Evolutionary conservation across 805 yeast genomes (phyloP).

Genomic region (Candida michaelii): DNA sequence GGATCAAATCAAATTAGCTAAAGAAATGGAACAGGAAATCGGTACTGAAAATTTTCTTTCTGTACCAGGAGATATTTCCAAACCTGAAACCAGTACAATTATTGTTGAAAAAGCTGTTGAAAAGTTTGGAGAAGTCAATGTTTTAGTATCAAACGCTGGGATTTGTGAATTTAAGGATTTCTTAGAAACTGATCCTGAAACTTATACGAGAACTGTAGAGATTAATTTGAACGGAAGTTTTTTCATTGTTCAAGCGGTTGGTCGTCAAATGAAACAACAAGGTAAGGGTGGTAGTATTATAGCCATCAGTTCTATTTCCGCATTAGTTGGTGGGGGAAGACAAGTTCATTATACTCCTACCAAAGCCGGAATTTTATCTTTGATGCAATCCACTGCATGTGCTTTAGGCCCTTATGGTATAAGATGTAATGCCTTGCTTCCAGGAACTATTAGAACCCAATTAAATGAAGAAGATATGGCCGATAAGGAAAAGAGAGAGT

Average conservation of each 20-base stretch:
- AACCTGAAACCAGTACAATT: constrained; percentile 34
- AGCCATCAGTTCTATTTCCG: constrained; percentile 43
- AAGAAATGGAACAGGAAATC: constrained; percentile 23
- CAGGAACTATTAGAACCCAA: constrained; percentile 45
- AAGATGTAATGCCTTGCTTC: constrained; percentile 45
- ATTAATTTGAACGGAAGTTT: constrained; percentile 46
- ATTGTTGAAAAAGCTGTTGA: constrained; percentile 32
- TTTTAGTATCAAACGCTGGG: constrained; percentile 49
- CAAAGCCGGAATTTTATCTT: constrained; percentile 45
- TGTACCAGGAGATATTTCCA: constrained; percentile 45
- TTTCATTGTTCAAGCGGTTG: constrained; percentile 48
- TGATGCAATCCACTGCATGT: constrained; percentile 45
- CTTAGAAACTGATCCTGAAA: constrained; percentile 39
- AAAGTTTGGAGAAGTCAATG: constrained; percentile 39
- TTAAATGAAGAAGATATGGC: constrained; percentile 44
- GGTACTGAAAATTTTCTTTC: constrained; percentile 28
- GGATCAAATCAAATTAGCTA: constrained; percentile 19
- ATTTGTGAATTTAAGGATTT: constrained; percentile 43
- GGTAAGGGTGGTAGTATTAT: constrained; percentile 50
- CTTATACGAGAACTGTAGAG: constrained; percentile 32
- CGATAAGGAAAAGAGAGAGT: constrained; percentile 30
- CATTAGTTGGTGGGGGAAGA: constrained; percentile 45
- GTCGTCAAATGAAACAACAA: constrained; percentile 43
- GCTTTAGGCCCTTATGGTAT: constrained; percentile 45
- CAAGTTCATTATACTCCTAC: constrained; percentile 51